Percentiles rank a stretch among this genome's conserved stretches.
Conservation (phyloP, 2,329 filamentous ascomycete genomes). For the Phaeophleospora eucalypticola region DNA sequence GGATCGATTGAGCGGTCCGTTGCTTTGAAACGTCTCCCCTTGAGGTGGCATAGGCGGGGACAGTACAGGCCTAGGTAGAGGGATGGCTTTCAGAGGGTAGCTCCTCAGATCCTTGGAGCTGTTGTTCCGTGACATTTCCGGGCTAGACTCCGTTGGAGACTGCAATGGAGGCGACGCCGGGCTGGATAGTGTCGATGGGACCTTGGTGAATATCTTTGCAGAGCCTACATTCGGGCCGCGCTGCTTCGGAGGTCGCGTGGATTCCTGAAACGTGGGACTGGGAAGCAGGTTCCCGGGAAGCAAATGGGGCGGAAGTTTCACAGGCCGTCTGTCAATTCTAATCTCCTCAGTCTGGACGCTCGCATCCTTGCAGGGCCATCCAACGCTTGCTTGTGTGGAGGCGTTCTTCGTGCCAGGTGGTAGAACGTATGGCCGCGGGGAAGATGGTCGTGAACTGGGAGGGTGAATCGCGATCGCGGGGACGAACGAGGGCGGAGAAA, state of each 20-base stretch:
- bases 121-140: constrained; percentile 22
- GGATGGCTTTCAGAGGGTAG: constrained; percentile 31
- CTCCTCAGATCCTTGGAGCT: constrained; percentile 24
- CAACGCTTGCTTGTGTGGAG: constrained; percentile 69
- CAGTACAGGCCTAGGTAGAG: constrained; percentile 30
- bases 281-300: constrained; percentile 71
- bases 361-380: constrained; percentile 48
- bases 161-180: constrained; percentile 25
- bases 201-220: constrained; percentile 7
- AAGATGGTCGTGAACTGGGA: constrained; percentile 75
- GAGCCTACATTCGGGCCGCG: constrained; percentile 4
- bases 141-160: constrained; percentile 24
- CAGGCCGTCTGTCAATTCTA: constrained; percentile 70
- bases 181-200: constrained; percentile 14
- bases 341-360: constrained; percentile 89
- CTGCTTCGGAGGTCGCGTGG: constrained; percentile 12
- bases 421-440: constrained; percentile 70
- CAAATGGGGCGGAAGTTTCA: constrained; percentile 70
- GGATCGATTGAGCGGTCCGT: constrained; percentile 33
- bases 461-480: constrained; percentile 91
- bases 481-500: constrained; percentile 29
- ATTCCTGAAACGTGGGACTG: constrained; percentile 39
- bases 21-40: constrained; percentile 16
- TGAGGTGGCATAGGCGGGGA: constrained; percentile 27
- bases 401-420: constrained; percentile 78